phyloP scores from a whole-genome alignment of 371 early-diverging fungal genomes.

The Mortierella sp. region DNA sequence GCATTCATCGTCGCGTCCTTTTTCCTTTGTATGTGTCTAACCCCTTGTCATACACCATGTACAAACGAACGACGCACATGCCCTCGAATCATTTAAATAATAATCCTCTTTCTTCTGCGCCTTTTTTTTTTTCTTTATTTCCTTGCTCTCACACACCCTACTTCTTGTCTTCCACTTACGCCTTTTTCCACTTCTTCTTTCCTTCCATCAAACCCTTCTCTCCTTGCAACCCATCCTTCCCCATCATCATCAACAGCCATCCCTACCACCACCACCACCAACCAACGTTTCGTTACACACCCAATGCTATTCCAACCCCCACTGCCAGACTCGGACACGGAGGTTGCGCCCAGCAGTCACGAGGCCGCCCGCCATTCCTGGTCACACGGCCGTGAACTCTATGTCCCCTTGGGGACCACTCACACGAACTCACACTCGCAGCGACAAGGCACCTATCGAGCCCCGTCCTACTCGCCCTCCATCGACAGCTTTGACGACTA shows the following conservation, averaged over 20 bases:
- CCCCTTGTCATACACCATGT: not conserved
- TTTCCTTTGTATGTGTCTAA: not conserved
- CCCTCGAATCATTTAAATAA: too few species aligned
- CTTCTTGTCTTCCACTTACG: not conserved
- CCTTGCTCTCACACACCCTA: not conserved
- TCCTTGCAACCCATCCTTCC: not conserved
- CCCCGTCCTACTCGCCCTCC: not conserved
- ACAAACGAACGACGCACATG: not conserved
- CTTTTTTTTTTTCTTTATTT: not conserved
- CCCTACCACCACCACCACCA: not conserved
- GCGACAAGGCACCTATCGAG: not conserved
- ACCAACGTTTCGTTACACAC: not conserved
- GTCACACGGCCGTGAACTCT: conserved; percentile 9
- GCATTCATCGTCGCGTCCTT: too few species aligned
- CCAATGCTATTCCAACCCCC: conserved; percentile 4
- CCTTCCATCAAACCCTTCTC: too few species aligned
- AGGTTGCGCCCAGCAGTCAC: conserved; percentile 3
- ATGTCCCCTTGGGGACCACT: not conserved
- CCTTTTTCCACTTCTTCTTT: too few species aligned
- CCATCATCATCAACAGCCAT: not conserved
- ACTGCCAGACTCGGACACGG: not conserved
- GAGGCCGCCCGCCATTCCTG: not conserved
- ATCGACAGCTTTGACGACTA: not conserved
- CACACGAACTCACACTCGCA: not conserved
- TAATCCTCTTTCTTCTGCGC: not conserved